These are phyloP conservation scores for Dictyostelium purpureum DNA, from an alignment of 78 protist species.

Conservation along the genomic window DNA sequence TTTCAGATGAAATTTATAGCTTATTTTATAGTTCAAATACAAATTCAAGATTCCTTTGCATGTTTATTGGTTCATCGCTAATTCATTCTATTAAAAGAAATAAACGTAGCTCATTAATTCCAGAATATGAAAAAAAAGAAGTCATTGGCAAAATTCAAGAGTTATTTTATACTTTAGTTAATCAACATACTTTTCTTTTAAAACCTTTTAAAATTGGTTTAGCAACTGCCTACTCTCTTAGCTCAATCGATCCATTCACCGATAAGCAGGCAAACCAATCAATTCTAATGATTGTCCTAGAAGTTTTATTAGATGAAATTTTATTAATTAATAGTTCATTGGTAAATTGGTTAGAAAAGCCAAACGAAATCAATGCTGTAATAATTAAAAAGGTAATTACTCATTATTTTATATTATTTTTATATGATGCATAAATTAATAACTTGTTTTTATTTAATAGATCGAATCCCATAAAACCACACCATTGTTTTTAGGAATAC, in stretches of 20 bases:
- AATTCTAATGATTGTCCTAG: conserved; percentile 35
- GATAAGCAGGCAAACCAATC: conserved; percentile 42
- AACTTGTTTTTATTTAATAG: not conserved
- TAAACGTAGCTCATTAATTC: not conserved
- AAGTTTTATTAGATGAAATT: conserved; percentile 42
- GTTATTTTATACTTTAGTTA: conserved; percentile 37
- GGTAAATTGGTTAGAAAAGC: conserved; percentile 51
- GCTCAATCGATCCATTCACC: conserved; percentile 8
- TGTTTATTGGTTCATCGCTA: conserved; percentile 50
- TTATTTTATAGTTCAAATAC: conserved; percentile 22
- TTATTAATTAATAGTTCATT: conserved; percentile 31
- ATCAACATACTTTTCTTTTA: conserved; percentile 13
- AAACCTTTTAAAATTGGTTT: conserved; percentile 44
- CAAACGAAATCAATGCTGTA: conserved; percentile 17
- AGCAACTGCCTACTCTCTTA: conserved; percentile 37
- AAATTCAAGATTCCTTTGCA: conserved; percentile 37
- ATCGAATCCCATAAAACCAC: conserved; percentile 26
- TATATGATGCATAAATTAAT: not conserved
- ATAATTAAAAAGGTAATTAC: conserved; percentile 33
- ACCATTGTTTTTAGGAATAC: conserved; percentile 20
- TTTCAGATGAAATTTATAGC: conserved; percentile 36
- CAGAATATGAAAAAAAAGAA: not conserved
- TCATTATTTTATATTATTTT: not conserved
- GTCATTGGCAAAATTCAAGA: conserved; percentile 31
- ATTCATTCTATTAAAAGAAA: conserved; percentile 5